Evolutionary conservation across 345 rosid genomes (phyloP), one percentile per base, ranked within the genome.

Genomic region (Brassica juncea): DNA sequence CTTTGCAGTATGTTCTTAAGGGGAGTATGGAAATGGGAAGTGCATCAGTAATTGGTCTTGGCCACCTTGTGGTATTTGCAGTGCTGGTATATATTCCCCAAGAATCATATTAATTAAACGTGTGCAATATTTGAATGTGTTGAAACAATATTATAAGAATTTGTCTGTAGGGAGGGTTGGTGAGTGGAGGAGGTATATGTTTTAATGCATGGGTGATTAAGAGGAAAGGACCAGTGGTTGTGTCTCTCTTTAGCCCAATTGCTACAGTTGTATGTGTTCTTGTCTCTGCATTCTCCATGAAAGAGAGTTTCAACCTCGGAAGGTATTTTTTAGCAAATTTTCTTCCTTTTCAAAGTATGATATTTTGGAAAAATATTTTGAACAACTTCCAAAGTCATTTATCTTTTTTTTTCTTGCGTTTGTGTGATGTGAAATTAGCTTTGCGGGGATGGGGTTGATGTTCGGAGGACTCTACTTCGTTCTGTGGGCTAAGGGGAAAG

Each of bases 401-500:
- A n/a, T 39, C 14, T 23, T 65, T 37, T 0, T 63, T 39, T 71
- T 28, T 55, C n/a, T 62, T 64, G 3, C 73, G n/a, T 52, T 65
- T 64, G 14, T 57, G 0, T 72, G 15, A n/a, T 60, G 30, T 73
- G 49, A 27, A 67, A 60, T 81, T 83, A 96, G 97, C 82, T 77
- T 90, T 28, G 90, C 82, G 0, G 94, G 97, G 7, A 96, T 96
- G 98, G 78, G 84, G 61, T 69, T 92, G 49, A 91, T 96, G 97
- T 92, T 96, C 55, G 73, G 80, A 2, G 97, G 98, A 39, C 90
- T 91, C 15, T 93, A 95, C 80, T 83, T 85, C 2, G 92, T 95
- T 80, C 84, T 95, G 9, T 95, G 99, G 99, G 93, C 97, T 7
- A 95, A 95, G 83, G 87, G 91, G 59, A 93, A 93, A 87, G 98